Conservation (phyloP, 2,329 filamentous ascomycete genomes). For the Coniochaeta sp. region DNA sequence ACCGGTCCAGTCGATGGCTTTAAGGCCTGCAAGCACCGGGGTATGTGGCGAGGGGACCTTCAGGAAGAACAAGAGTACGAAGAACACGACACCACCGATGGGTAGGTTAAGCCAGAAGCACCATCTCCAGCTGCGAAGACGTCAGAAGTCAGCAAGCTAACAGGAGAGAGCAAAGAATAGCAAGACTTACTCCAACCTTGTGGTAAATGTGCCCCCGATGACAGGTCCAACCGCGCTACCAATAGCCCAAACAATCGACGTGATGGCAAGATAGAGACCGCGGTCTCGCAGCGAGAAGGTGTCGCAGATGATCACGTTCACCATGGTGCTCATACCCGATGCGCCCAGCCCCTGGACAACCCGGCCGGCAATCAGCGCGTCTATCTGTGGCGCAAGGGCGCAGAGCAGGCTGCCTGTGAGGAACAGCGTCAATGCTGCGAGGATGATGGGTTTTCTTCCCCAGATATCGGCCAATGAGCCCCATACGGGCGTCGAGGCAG, state of each 20-base stretch:
- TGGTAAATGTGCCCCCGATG: slow-evolving; percentile 61
- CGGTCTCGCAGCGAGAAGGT: slow-evolving; percentile 44
- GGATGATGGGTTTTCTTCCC: slow-evolving; percentile 48
- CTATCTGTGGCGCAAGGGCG: slow-evolving; percentile 41
- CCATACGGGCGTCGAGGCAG: slow-evolving; percentile 63
- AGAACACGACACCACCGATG: slow-evolving; percentile 32
- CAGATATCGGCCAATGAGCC: slow-evolving; percentile 55
- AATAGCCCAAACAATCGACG: slow-evolving; percentile 56
- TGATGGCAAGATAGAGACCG: slow-evolving; percentile 44
- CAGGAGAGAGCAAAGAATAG: background rate
- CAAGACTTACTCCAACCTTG: slow-evolving; percentile 35
- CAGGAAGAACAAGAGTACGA: slow-evolving; percentile 52
- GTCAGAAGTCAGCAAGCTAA: background rate
- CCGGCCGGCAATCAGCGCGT: slow-evolving; percentile 46
- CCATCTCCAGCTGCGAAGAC: slow-evolving; percentile 49
- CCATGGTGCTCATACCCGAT: slow-evolving; percentile 51
- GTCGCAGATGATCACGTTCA: slow-evolving; percentile 53
- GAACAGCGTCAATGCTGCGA: slow-evolving; percentile 44
- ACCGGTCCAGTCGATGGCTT: slow-evolving; percentile 54
- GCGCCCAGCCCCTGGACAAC: slow-evolving; percentile 51
- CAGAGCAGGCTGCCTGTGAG: slow-evolving; percentile 48
- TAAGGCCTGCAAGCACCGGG: slow-evolving; percentile 52
- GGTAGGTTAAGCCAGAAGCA: slow-evolving; percentile 59
- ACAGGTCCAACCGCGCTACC: slow-evolving; percentile 60
- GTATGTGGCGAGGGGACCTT: slow-evolving; percentile 64